Conservation (phyloP, 306 rosid genomes). For the Coriaria nepalensis region DNA sequence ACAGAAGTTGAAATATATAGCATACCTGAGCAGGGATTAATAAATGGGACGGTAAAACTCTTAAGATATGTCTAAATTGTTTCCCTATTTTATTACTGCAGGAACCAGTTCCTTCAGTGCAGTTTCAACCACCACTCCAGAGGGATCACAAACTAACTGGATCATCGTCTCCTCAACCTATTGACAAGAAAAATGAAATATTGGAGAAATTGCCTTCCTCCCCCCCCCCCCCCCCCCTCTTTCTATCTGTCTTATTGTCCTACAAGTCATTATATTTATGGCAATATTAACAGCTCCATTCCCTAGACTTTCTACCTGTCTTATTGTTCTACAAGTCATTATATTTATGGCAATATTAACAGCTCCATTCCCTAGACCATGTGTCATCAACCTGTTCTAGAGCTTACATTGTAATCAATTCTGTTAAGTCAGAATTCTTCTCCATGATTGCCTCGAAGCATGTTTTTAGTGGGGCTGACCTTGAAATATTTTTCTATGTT, state of each 20-base stretch:
- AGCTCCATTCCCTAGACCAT: slow-evolving; percentile 83
- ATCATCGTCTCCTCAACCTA: slow-evolving; percentile 98
- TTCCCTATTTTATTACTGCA: slow-evolving; percentile 80
- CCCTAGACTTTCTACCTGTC: slow-evolving; percentile 44
- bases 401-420: slow-evolving; percentile 96
- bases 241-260: slow-evolving; percentile 14
- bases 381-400: slow-evolving; percentile 69
- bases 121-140: slow-evolving; percentile 91
- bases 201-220: slow-evolving; percentile 21
- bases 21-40: slow-evolving; percentile 67
- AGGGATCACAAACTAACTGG: slow-evolving; percentile 83
- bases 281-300: slow-evolving; percentile 49
- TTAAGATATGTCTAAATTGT: slow-evolving; percentile 68
- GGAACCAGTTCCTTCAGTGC: slow-evolving; percentile 78
- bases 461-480: slow-evolving; percentile 99
- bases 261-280: slow-evolving; percentile 26
- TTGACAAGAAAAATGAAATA: slow-evolving; percentile 24
- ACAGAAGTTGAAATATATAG: slow-evolving; percentile 11
- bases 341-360: slow-evolving; percentile 30
- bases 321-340: slow-evolving; percentile 21
- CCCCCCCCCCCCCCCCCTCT: slow-evolving; percentile 65
- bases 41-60: slow-evolving; percentile 53
- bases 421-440: slow-evolving; percentile 99
- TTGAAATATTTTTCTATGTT: slow-evolving; percentile 94
- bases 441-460: slow-evolving; percentile 99